A percentile compares a stretch with the other conserved stretches of the same genome.
Evolutionary conservation across 2,329 filamentous ascomycete genomes (phyloP).

Genomic region (Phoma sp.): DNA sequence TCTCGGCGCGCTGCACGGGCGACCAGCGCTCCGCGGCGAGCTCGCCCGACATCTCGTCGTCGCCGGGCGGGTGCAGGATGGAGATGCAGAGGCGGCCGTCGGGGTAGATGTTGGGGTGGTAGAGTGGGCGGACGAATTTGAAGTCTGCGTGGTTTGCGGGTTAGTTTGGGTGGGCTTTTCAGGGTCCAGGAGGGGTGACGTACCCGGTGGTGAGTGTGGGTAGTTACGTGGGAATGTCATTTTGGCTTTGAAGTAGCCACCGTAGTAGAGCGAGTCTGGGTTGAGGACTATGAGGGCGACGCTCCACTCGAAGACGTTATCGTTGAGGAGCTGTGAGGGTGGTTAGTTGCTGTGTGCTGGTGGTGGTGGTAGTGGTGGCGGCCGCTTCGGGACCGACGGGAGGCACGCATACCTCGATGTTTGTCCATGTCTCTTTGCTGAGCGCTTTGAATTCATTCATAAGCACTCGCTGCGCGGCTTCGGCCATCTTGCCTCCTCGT

Average conservation of each 20-base stretch:
- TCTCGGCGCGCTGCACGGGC: conserved; percentile 91
- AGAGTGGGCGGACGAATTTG: conserved; percentile 79
- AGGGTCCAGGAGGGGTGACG: conserved; percentile 26
- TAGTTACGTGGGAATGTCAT: conserved; percentile 91
- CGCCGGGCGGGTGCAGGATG: conserved; percentile 89
- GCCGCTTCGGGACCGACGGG: conserved; percentile 13
- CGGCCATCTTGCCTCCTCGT: conserved; percentile 31
- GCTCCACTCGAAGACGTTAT: conserved; percentile 87
- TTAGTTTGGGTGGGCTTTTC: conserved; percentile 13
- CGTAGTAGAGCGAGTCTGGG: conserved; percentile 87
- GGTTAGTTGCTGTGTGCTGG: conserved; percentile 26
- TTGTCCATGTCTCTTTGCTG: conserved; percentile 89
- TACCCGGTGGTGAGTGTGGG: conserved; percentile 80
- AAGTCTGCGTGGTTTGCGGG: conserved; percentile 63
- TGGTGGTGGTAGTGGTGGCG: background rate
- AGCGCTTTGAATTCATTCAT: conserved; percentile 87
- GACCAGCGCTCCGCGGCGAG: conserved; percentile 91
- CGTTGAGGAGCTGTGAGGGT: conserved; percentile 67
- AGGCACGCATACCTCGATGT: conserved; percentile 71
- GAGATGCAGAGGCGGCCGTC: conserved; percentile 95
- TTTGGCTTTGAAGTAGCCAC: conserved; percentile 89
- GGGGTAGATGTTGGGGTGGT: conserved; percentile 91
- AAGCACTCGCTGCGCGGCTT: conserved; percentile 75
- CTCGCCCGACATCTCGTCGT: conserved; percentile 92
- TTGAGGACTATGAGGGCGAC: conserved; percentile 92